Evolutionary conservation across 1,139 yeast genomes (phyloP), one percentile per base, ranked within the genome.

Genomic region (Nakaseomyces glabratus): DNA sequence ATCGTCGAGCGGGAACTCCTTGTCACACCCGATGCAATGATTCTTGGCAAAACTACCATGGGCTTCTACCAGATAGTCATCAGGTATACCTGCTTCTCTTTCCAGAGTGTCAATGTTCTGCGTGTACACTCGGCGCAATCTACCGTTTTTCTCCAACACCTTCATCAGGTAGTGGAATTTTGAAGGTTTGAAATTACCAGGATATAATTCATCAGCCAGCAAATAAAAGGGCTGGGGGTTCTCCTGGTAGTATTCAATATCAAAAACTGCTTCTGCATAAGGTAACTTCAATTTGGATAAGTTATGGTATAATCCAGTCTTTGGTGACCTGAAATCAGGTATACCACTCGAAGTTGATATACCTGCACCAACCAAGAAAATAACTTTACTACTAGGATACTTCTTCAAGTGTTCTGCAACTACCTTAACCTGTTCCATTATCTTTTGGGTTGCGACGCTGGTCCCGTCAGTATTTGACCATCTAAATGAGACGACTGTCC

Each of bases 221-320:
- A 84, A 74, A 50, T 82, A 86, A 54, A 88, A 88, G 0, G 96
- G 93, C 44, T 72, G 67, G 0, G 97, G 97, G 35, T 72, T 69
- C 38, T 77, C 66, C 34, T 69, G 62, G 55, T 85, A 84, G 57
- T 74, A 90, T 20, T 77, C 86, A 21, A 88, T 79, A 52, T 86
- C 97, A 57, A 88, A 90, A 1, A 90, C 95, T 0, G 96, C 96
- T 56, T 88, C 98, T 0, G 97, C 93, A 52, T 73, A 86, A 4
- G 97, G 97, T 31, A 88, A 63, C 28, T 82, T 68, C 24, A 88
- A 63, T 43, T 74, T 69, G 28, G 82, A 72, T 37, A 90, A 63
- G 53, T 90, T 88, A 43, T 88, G 74, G 51, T 88, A 88, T 6
- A 88, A 66, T 0, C 98, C 98, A 0, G 97, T 88, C 33, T 76